phyloP scores from a whole-genome alignment of 2,329 filamentous ascomycete genomes.

The Leptographium galeiforme region DNA sequence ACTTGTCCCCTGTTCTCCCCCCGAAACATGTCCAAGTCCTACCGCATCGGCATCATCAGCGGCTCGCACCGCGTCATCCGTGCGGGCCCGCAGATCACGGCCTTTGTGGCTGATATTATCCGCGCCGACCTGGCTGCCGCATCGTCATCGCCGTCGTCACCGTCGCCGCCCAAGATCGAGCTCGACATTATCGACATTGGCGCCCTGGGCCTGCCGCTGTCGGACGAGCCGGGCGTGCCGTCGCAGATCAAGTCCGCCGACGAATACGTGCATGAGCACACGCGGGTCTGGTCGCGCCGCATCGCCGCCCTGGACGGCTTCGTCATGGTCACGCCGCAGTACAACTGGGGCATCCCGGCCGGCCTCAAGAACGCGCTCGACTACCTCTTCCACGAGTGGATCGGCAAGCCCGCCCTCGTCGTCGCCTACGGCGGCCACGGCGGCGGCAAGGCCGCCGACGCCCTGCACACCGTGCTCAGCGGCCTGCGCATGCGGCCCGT shows the following conservation, averaged over 20 bases:
- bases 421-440: conserved; percentile 33
- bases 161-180: not conserved
- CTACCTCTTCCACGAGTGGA: conserved; percentile 36
- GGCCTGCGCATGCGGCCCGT: conserved; percentile 13
- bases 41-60: conserved; percentile 15
- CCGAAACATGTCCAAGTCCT: not conserved
- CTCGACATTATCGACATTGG: conserved; percentile 18
- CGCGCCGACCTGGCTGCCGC: conserved; percentile 2
- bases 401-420: conserved; percentile 30
- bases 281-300: conserved; percentile 20
- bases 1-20: not conserved
- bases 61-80: conserved; percentile 15
- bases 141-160: not conserved
- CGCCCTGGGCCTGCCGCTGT: conserved; percentile 21
- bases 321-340: conserved; percentile 21
- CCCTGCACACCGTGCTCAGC: conserved; percentile 14
- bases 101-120: conserved; percentile 12
- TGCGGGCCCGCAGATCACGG: conserved; percentile 13
- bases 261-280: conserved; percentile 20
- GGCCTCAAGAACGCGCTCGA: conserved; percentile 39
- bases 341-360: conserved; percentile 34
- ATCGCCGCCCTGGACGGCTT: conserved; percentile 20
- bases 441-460: conserved; percentile 16
- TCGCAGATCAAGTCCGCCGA: conserved; percentile 15
- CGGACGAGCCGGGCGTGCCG: conserved; percentile 21